Evolutionary conservation across 306 rosid species (phyloP).

Genomic region (Vigna reflexopilosa): DNA sequence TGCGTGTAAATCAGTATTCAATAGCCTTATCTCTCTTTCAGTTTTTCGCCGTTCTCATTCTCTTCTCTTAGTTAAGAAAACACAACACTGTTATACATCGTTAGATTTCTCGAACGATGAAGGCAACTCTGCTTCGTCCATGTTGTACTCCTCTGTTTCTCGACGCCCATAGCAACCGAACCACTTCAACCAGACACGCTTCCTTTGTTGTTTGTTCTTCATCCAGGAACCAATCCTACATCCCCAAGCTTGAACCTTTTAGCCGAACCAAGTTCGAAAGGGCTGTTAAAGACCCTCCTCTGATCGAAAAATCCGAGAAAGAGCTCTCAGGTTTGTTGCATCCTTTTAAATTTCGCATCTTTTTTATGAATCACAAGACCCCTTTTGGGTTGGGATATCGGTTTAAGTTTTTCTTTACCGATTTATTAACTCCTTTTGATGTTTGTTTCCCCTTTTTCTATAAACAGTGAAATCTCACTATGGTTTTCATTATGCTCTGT

Average conservation of each 20-base stretch:
- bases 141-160: slow-evolving; percentile 52
- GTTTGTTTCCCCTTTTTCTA: not conserved
- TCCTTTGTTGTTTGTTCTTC: slow-evolving; percentile 56
- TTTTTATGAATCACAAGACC: not conserved
- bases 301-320: slow-evolving; percentile 75
- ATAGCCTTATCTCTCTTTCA: not conserved
- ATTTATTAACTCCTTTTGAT: not conserved
- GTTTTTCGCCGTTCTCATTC: not conserved
- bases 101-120: slow-evolving; percentile 37
- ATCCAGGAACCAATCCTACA: slow-evolving; percentile 59
- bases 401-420: not conserved
- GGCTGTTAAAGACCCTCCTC: slow-evolving; percentile 67
- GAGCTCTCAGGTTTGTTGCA: slow-evolving; percentile 64
- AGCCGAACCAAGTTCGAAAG: slow-evolving; percentile 76
- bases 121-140: slow-evolving; percentile 57
- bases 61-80: not conserved
- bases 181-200: slow-evolving; percentile 41
- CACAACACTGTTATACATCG: not conserved
- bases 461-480: not conserved
- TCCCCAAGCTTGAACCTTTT: slow-evolving; percentile 92
- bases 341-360: not conserved
- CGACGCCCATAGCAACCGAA: slow-evolving; percentile 42
- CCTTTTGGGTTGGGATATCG: not conserved
- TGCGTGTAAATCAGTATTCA: not conserved
- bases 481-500: not conserved